Evolutionary conservation across 768 basidiomycete species (phyloP).

Genomic region (Asterophora lycoperdoides): DNA sequence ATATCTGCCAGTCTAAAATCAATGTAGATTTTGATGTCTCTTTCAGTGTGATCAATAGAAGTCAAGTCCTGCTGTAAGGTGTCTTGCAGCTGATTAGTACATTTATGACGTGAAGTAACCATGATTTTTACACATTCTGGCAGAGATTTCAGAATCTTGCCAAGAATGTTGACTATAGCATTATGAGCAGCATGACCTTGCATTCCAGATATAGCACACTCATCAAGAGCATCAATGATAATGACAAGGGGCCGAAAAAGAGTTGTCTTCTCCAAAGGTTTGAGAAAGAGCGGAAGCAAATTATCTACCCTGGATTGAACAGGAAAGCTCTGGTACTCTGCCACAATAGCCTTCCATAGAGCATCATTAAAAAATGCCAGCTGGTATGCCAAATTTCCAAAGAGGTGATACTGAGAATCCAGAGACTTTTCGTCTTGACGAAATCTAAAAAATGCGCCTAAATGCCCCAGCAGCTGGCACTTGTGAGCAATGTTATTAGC

Average conservation of each 20-base stretch:
- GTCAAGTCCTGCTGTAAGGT: too few relatives aligned
- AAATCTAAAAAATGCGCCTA: background rate
- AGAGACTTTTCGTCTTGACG: background rate
- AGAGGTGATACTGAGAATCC: background rate
- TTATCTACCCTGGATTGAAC: background rate
- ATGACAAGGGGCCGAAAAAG: background rate
- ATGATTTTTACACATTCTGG: background rate
- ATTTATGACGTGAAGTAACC: background rate
- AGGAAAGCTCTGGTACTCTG: background rate
- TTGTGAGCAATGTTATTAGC: background rate
- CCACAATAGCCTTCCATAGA: background rate
- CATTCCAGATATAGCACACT: background rate
- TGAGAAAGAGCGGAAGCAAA: background rate
- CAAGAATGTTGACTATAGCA: background rate
- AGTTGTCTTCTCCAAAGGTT: background rate
- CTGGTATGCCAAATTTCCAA: background rate
- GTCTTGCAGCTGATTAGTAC: background rate
- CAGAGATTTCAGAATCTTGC: background rate
- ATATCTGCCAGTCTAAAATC: too few relatives aligned
- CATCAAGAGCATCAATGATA: background rate
- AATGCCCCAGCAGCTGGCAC: background rate
- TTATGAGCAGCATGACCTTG: background rate
- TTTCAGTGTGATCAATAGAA: background rate
- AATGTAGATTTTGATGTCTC: background rate
- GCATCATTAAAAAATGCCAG: background rate